Conservation (phyloP, 148 eudicot species). For the Amaranthus cruentus region DNA sequence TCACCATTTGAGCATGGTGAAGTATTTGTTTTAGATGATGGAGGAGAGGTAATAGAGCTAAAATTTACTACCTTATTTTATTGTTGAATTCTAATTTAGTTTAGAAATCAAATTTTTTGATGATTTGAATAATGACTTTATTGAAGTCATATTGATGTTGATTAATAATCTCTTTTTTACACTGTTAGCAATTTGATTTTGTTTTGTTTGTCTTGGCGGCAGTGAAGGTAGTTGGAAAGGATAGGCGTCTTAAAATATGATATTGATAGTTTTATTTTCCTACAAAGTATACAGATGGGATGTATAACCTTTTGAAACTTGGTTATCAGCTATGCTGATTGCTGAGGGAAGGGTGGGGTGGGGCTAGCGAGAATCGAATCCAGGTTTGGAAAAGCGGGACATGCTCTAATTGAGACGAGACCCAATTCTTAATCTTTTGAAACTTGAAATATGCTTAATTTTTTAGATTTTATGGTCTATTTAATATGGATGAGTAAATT, state of each 20-base stretch:
- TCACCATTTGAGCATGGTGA: conserved; percentile 98
- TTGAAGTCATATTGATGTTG: conserved; percentile 27
- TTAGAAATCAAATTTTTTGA: conserved; percentile 1
- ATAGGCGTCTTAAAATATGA: conserved; percentile 27
- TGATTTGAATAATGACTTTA: conserved; percentile 6
- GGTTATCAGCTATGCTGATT: no score
- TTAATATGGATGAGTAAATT: conserved; percentile 8
- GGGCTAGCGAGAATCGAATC: no score
- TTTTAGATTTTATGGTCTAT: neutral
- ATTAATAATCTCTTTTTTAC: conserved; percentile 1
- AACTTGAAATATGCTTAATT: neutral
- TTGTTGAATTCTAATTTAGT: conserved; percentile 3
- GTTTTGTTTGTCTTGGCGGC: conserved; percentile 19
- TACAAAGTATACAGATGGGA: conserved; percentile 2
- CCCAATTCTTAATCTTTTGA: no score
- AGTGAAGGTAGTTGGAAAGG: conserved; percentile 27
- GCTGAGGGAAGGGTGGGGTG: no score
- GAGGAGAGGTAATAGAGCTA: conserved; percentile 68
- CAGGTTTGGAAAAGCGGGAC: no score
- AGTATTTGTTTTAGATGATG: conserved; percentile 90
- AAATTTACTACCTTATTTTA: neutral
- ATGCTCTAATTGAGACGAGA: no score
- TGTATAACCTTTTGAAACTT: neutral
- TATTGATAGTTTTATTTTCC: conserved; percentile 10
- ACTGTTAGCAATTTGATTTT: conserved; percentile 16